A percentile compares a stretch with the other conserved stretches of the same genome.
These are phyloP conservation scores for Blastosporella zonata DNA, from an alignment of 1,284 basidiomycete species.

Conservation along the genomic window DNA sequence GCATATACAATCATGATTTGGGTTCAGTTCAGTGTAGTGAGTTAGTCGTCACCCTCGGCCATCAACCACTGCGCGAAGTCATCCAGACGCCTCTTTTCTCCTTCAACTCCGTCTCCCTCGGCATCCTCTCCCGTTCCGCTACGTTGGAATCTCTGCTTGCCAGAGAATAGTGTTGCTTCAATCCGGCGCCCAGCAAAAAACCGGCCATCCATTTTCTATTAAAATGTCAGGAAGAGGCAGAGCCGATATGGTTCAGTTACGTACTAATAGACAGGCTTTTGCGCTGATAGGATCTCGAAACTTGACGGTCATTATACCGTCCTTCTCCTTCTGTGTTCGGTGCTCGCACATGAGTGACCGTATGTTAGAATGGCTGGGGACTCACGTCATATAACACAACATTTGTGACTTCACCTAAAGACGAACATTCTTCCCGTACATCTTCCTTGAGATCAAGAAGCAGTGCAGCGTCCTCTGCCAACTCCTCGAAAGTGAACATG, in stretches of 20 bases:
- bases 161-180: conserved; percentile 78
- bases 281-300: conserved; percentile 89
- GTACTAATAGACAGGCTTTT: conserved; percentile 82
- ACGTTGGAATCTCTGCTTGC: conserved; percentile 79
- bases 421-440: conserved; percentile 91
- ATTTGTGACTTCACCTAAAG: conserved; percentile 93
- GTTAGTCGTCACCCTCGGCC: conserved; percentile 58
- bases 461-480: conserved; percentile 85
- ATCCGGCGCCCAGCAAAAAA: conserved; percentile 88
- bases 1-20: conserved; percentile 6
- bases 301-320: conserved; percentile 95
- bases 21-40: conserved; percentile 4
- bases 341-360: not conserved
- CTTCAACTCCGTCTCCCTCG: conserved; percentile 63
- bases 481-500: conserved; percentile 90
- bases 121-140: conserved; percentile 60
- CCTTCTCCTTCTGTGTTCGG: conserved; percentile 74
- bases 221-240: not conserved
- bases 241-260: conserved; percentile 29
- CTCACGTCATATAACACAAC: conserved; percentile 95
- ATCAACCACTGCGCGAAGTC: conserved; percentile 88
- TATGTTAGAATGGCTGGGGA: conserved; percentile 15
- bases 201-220: conserved; percentile 93
- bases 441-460: conserved; percentile 95
- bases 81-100: conserved; percentile 81